Percentiles rank a stretch among this genome's conserved stretches.
phyloP scores from a whole-genome alignment of 2,329 filamentous ascomycete species.

The Calonectria pseudoreteaudii region DNA sequence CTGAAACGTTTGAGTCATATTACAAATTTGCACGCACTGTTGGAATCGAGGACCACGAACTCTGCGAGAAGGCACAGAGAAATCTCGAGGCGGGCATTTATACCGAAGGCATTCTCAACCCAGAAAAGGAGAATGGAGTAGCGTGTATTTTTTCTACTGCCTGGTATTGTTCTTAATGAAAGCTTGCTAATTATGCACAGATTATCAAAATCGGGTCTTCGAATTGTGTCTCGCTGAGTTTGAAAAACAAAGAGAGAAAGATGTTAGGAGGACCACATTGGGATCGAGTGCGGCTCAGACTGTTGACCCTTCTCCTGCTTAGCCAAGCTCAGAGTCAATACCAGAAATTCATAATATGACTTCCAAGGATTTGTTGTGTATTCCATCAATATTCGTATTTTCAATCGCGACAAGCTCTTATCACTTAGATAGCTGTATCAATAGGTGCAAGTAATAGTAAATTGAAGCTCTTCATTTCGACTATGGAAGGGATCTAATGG shows the following conservation, averaged over 20 bases:
- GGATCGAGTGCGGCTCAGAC: neutral
- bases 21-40: conserved; percentile 68
- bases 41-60: conserved; percentile 66
- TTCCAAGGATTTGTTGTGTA: neutral
- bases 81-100: conserved; percentile 67
- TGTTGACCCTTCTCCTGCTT: neutral
- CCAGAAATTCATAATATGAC: neutral
- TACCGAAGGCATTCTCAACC: conserved; percentile 66
- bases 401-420: neutral
- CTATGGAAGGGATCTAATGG: too few species aligned
- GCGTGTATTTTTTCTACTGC: conserved; percentile 21
- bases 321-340: neutral
- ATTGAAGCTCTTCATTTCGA: too few species aligned
- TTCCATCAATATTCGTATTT: neutral
- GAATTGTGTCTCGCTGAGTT: conserved; percentile 28
- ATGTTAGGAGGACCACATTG: neutral
- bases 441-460: too few species aligned
- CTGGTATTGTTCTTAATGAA: neutral
- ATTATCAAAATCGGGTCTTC: conserved; percentile 30
- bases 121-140: conserved; percentile 66
- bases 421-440: too few species aligned
- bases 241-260: conserved; percentile 1
- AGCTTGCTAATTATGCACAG: conserved; percentile 8
- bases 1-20: conserved; percentile 66
- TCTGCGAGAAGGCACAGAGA: conserved; percentile 67